A percentile compares a stretch with the other conserved stretches of the same genome.
phyloP scores from a whole-genome alignment of 805 yeast genomes.

The Yarrowia sp. region DNA sequence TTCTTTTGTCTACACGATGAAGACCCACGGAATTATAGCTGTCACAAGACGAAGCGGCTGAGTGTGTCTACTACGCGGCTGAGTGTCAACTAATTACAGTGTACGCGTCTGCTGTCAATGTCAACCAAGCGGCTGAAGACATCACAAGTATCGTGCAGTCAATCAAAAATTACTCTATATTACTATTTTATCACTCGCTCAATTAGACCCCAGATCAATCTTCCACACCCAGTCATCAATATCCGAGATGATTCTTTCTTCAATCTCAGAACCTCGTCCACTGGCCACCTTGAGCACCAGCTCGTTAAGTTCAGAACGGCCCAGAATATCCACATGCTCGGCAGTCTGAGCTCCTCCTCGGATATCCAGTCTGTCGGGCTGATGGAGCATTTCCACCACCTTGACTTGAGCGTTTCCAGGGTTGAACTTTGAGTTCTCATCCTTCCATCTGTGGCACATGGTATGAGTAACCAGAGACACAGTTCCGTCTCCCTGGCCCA shows the following conservation, averaged over 20 bases:
- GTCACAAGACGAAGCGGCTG: too few species aligned
- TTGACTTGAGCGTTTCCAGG: conserved; percentile 75
- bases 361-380: conserved; percentile 89
- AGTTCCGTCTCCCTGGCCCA: conserved; percentile 97
- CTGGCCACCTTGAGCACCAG: conserved; percentile 75
- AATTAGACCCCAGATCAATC: conserved; percentile 47
- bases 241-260: conserved; percentile 56
- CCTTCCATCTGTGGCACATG: conserved; percentile 90
- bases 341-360: conserved; percentile 98
- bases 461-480: conserved; percentile 81
- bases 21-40: too few species aligned
- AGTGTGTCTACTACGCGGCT: too few species aligned
- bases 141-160: too few species aligned
- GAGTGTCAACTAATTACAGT: too few species aligned
- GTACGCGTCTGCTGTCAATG: too few species aligned
- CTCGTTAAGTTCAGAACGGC: conserved; percentile 90
- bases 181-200: neutral
- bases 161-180: neutral
- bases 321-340: conserved; percentile 95
- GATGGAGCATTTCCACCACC: conserved; percentile 86
- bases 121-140: too few species aligned
- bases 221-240: conserved; percentile 60
- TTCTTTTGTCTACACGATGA: too few species aligned
- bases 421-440: conserved; percentile 58
- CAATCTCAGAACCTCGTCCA: conserved; percentile 70